These are phyloP conservation scores for Monosporozyma aerobia DNA, from an alignment of 805 yeast genomes.

Conservation along the genomic window DNA sequence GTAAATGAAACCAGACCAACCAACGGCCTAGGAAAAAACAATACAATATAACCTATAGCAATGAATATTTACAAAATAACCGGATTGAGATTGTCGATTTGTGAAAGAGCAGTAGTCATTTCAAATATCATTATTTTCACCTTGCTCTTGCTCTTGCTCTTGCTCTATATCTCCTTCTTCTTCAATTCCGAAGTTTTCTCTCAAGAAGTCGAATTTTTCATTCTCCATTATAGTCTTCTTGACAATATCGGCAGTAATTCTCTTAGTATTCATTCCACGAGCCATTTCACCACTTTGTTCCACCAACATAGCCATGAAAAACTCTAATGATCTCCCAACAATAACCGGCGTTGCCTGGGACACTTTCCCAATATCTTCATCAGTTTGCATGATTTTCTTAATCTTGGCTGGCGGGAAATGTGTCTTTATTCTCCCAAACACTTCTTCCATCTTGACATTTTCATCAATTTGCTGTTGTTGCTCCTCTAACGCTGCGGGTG, in stretches of 20 bases:
- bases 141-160: neutral
- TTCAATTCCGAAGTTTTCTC: constrained; percentile 40
- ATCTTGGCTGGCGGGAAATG: constrained; percentile 91
- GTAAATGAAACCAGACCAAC: neutral
- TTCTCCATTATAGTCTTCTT: constrained; percentile 74
- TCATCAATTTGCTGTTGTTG: neutral
- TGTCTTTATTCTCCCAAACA: constrained; percentile 47
- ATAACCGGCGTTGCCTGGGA: constrained; percentile 99
- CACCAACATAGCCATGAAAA: constrained; percentile 82
- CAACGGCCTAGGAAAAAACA: neutral
- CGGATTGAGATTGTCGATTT: neutral
- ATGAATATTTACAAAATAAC: neutral
- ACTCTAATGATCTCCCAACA: constrained; percentile 89
- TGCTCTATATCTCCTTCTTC: constrained; percentile 1
- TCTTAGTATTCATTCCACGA: constrained; percentile 58
- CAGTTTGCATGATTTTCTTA: constrained; percentile 94
- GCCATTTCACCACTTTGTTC: constrained; percentile 78
- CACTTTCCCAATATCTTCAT: constrained; percentile 96
- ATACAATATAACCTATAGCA: neutral
- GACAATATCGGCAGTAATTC: constrained; percentile 76
- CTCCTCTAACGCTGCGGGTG: constrained; percentile 1
- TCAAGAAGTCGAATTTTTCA: constrained; percentile 89
- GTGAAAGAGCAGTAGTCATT: no score
- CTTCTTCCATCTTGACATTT: constrained; percentile 11
- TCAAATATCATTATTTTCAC: neutral